Evolutionary conservation across 768 basidiomycete genomes (phyloP), one percentile per base, ranked within the genome.

Genomic region (Pleurotus pulmonarius): DNA sequence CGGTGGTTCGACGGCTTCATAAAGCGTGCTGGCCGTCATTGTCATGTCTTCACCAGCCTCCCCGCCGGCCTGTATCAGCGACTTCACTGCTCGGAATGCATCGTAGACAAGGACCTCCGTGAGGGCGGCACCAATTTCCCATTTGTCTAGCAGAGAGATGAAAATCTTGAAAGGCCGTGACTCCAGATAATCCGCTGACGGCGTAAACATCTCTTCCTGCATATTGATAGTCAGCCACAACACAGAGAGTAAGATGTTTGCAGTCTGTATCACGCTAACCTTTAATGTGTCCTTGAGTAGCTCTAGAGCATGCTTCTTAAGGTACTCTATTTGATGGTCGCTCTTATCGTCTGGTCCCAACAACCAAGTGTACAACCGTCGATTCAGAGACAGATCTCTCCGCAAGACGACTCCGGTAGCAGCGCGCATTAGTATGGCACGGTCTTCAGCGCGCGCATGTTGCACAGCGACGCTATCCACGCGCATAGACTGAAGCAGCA

Each of bases 131-230:
- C 96, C 96, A 45, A 98, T 88, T 68, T 98, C 97, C 91, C 93
- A 98, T 69, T 97, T 97, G 70, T 99, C 97, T 61, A 98, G 75
- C 15, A 98, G 70, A 1, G 94, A 95, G 20, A 98, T 87, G 69
- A 97, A 95, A 34, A 98, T 90, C 71, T 95, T 96, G 81, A 94
- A 98, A 0, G 97, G 93, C 22, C 92, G 76, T 3, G 90, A 88
- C 59, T 87, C 86, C 0, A 88, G 76, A 61, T 92, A 93, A 56
- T 86, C 85, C 49, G 81, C 78, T 2, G 85, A 85, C 2, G 87
- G 86, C 9, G 77, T 71, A 58, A 82, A 75, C 90, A 94, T 93
- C 60, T 94, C 92, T 45, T 79, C 76, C 88, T 93, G 63, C 20
- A 44, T 34, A 34, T 34, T 34, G 29, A 34, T 0, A 11, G 8